These are phyloP conservation scores for Xylariaceae sp. DNA, from an alignment of 2,329 filamentous ascomycete species.

Conservation along the genomic window DNA sequence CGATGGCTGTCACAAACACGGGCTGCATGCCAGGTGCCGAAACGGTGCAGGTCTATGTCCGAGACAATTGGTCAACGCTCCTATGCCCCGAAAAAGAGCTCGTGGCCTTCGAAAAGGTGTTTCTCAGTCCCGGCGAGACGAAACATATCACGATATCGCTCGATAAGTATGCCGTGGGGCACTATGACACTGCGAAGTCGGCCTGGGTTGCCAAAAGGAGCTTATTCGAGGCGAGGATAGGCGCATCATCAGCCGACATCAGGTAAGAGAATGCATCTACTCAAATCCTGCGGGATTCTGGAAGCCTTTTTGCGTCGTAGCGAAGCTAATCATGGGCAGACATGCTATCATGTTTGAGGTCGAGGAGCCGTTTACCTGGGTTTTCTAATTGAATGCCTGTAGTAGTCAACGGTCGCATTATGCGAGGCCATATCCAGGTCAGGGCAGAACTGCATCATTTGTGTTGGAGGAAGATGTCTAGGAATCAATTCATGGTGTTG, in stretches of 20 bases:
- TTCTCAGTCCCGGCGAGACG: slow-evolving; percentile 51
- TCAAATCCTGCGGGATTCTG: not conserved
- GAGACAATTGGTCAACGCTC: slow-evolving; percentile 58
- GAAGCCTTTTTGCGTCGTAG: not conserved
- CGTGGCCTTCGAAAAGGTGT: slow-evolving; percentile 62
- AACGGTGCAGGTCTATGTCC: slow-evolving; percentile 63
- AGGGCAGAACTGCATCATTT: not conserved
- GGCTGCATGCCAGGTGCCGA: slow-evolving; percentile 54
- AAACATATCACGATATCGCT: slow-evolving; percentile 43
- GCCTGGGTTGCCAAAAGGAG: slow-evolving; percentile 65
- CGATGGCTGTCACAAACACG: slow-evolving; percentile 49
- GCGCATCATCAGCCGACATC: slow-evolving; percentile 58
- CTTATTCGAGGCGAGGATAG: slow-evolving; percentile 54
- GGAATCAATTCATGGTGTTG: no score
- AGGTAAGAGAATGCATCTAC: slow-evolving; percentile 40
- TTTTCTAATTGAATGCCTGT: slow-evolving; percentile 41
- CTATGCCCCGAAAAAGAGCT: slow-evolving; percentile 65
- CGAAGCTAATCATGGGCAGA: slow-evolving; percentile 31
- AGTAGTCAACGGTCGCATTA: no score
- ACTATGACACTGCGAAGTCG: slow-evolving; percentile 55
- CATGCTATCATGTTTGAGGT: slow-evolving; percentile 51
- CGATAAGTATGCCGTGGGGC: slow-evolving; percentile 50
- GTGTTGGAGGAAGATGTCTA: not conserved
- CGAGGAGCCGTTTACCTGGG: slow-evolving; percentile 60
- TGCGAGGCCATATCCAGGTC: no score